Conservation (phyloP, 2,329 filamentous ascomycete genomes). For the Bipolaris victoriae region DNA sequence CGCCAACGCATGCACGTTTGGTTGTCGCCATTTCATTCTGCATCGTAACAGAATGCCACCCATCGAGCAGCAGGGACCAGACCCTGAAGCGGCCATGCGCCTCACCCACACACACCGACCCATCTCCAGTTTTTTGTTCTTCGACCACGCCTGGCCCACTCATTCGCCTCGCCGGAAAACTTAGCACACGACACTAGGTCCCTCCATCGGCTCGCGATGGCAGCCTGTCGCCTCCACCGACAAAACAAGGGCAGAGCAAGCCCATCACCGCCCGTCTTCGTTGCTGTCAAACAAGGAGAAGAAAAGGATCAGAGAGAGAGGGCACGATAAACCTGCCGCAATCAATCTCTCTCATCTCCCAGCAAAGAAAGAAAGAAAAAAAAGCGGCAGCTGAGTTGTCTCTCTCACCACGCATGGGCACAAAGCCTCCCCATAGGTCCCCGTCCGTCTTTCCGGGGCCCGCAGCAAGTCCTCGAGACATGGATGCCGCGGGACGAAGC, state of each 20-base stretch:
- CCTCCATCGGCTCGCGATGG: background rate
- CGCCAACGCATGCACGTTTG: slow-evolving; percentile 17
- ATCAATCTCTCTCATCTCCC: background rate
- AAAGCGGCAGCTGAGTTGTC: slow-evolving; percentile 13
- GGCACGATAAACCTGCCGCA: background rate
- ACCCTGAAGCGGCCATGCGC: slow-evolving; percentile 15
- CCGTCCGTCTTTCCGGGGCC: slow-evolving; percentile 9
- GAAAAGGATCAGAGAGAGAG: background rate
- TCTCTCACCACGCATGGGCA: slow-evolving; percentile 12
- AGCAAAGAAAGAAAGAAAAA: background rate
- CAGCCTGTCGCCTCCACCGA: slow-evolving; percentile 2
- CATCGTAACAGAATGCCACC: slow-evolving; percentile 14
- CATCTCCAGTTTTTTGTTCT: slow-evolving; percentile 16
- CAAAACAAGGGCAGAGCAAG: background rate
- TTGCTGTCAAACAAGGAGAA: slow-evolving; percentile 4
- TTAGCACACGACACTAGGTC: background rate
- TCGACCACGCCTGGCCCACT: slow-evolving; percentile 10
- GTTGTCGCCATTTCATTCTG: slow-evolving; percentile 13
- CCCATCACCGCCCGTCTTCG: background rate
- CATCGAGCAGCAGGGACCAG: slow-evolving; percentile 14
- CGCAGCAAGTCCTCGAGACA: slow-evolving; percentile 10
- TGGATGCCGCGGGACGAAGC: slow-evolving; percentile 20
- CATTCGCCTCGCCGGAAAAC: slow-evolving; percentile 3
- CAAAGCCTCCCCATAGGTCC: slow-evolving; percentile 10
- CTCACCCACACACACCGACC: slow-evolving; percentile 9